Evolutionary conservation across 2,329 filamentous ascomycete genomes (phyloP), one percentile per base, ranked within the genome.

Genomic region (Xylariaceae sp.): DNA sequence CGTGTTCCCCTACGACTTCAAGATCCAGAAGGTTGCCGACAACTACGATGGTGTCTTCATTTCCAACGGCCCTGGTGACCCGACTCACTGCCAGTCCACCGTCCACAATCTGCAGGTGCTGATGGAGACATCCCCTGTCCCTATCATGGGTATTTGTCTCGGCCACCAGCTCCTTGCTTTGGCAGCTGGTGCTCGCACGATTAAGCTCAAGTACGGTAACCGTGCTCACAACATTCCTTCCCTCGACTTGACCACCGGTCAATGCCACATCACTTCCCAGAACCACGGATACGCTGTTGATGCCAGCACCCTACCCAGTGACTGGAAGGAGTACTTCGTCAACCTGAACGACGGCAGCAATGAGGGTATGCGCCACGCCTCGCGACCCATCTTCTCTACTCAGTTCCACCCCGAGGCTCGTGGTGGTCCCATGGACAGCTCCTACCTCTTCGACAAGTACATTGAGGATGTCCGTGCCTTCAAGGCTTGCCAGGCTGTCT

Each of bases 191-290:
- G 94, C 90, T 57, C 83, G 86, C 70, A 97, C 94, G 63, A 88
- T 95, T 78, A 97, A 97, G 85, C 86, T 99, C 77, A 97, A 97
- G 85, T 99, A 97, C 76, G 94, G 94, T 72, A 99, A 99, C 84
- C 89, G 94, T 68, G 94, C 92, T 15, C 94, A 97, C 82, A 99
- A 99, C 82, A 97, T 97, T 70, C 94, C 94, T 7, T 92, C 92
- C 62, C 81, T 97, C 60, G 93, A 97, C 74, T 81, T 97, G 74
- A 96, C 90, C 62, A 97, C 93, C 44, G 93, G 94, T 59, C 91
- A 93, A 76, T 97, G 94, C 85, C 93, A 97, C 81, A 97, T 97
- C 76, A 97, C 93, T 60, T 92, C 88, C 75, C 94, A 99, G 82
- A 97, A 97, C 80, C 94, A 97, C 78, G 94, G 94, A 64, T 99